Percentiles rank a stretch among this genome's conserved stretches.
Conservation (phyloP, 1,139 yeast genomes). For the Diutina sp. region DNA sequence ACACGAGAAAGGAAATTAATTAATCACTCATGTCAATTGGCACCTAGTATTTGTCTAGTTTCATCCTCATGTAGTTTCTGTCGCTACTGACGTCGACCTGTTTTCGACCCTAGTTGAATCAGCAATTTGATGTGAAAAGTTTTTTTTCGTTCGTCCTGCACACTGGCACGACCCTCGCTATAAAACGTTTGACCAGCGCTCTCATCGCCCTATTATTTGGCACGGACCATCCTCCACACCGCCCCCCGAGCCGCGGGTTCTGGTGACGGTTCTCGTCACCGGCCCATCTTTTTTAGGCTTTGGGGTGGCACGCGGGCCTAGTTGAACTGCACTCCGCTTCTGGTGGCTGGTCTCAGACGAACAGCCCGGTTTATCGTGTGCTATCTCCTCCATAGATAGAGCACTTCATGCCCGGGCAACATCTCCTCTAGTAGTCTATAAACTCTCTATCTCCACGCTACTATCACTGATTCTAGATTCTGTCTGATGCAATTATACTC, state of each 20-base stretch:
- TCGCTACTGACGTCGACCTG: neutral
- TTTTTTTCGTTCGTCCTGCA: neutral
- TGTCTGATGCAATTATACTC: too few species aligned
- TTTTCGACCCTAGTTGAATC: neutral
- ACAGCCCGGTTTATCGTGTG: constrained; percentile 1
- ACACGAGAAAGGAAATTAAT: neutral
- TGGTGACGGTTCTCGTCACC: neutral
- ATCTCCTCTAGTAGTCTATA: neutral
- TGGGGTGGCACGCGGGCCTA: neutral
- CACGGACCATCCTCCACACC: neutral
- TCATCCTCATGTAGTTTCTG: neutral
- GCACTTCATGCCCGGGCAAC: constrained; percentile 2
- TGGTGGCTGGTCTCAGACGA: neutral
- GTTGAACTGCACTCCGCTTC: neutral
- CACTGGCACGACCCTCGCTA: neutral
- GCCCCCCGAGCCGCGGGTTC: neutral
- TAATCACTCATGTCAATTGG: neutral
- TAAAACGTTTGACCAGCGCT: neutral
- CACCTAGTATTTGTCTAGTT: neutral
- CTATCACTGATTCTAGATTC: too few species aligned
- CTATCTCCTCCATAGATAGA: constrained; percentile 1
- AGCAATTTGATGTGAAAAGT: neutral
- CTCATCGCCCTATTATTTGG: neutral
- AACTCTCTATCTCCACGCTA: too few species aligned
- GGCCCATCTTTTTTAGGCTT: neutral